These are phyloP conservation scores for Gossypium davidsonii DNA, from an alignment of 441 rosid species.

Conservation along the genomic window DNA sequence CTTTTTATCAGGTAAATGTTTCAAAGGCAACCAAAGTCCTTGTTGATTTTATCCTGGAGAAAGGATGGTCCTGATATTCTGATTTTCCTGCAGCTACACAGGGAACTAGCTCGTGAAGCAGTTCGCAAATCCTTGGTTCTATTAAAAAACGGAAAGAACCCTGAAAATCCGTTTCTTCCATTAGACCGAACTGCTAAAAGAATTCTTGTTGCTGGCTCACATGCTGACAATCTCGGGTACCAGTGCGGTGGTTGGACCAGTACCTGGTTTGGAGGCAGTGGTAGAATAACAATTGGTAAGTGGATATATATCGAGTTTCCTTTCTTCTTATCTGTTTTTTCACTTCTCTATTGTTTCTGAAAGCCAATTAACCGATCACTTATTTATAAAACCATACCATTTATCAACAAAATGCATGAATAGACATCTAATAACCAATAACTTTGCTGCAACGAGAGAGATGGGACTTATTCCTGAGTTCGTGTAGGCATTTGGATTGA, in stretches of 20 bases:
- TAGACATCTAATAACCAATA: background rate
- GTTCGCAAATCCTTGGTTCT: conserved; percentile 85
- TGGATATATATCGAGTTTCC: background rate
- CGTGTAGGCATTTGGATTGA: conserved; percentile 1
- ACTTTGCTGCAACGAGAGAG: background rate
- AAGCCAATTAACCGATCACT: background rate
- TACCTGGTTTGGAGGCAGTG: conserved; percentile 58
- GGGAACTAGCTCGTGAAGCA: conserved; percentile 76
- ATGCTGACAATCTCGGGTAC: conserved; percentile 81
- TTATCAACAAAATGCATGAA: background rate
- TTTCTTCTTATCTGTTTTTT: background rate
- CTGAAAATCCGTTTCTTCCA: conserved; percentile 56
- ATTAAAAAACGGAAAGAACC: conserved; percentile 67
- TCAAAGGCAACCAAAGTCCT: background rate
- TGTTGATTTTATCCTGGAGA: background rate
- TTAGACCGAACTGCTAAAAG: conserved; percentile 51
- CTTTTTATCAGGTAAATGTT: background rate
- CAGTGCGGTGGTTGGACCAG: conserved; percentile 96
- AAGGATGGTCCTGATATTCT: background rate
- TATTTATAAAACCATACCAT: background rate
- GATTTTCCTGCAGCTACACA: conserved; percentile 49
- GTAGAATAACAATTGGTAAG: conserved; percentile 76
- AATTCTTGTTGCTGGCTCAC: conserved; percentile 73
- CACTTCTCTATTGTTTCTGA: background rate
- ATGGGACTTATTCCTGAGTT: background rate